A percentile compares a stretch with the other conserved stretches of the same genome.
phyloP scores from a whole-genome alignment of 202 grass and related monocot genomes.

The Panicum hallii region DNA sequence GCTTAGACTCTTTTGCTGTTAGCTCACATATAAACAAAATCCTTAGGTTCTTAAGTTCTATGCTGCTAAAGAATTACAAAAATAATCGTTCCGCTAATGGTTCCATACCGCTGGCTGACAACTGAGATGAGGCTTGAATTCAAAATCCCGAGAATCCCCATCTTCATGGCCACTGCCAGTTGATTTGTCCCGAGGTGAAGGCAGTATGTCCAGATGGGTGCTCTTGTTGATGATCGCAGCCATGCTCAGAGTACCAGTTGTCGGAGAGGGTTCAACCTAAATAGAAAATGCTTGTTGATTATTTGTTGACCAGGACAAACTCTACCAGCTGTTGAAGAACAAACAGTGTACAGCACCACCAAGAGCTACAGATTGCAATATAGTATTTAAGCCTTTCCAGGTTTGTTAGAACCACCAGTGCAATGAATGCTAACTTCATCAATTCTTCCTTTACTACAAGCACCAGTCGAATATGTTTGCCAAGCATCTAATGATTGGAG shows the following conservation, averaged over 20 bases:
- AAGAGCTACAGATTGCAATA: neutral
- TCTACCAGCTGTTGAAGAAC: constrained; percentile 1
- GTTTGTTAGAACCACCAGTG: constrained; percentile 16
- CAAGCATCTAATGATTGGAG: constrained; percentile 23
- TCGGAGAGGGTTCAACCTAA: constrained; percentile 94
- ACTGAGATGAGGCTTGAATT: constrained; percentile 79
- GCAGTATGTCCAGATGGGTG: constrained; percentile 45
- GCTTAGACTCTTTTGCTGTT: neutral
- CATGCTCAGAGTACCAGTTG: constrained; percentile 85
- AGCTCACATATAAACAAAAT: constrained; percentile 10
- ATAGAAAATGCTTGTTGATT: constrained; percentile 44
- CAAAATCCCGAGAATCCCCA: constrained; percentile 69
- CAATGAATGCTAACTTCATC: constrained; percentile 2
- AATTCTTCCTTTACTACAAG: neutral
- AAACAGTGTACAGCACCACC: neutral
- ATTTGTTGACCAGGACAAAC: constrained; percentile 27
- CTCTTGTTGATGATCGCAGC: constrained; percentile 68
- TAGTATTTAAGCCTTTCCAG: constrained; percentile 4
- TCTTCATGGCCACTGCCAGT: constrained; percentile 45
- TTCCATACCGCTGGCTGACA: constrained; percentile 54
- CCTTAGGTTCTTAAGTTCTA: neutral
- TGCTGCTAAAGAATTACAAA: constrained; percentile 10
- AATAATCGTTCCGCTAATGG: constrained; percentile 35
- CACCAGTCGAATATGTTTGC: constrained; percentile 23
- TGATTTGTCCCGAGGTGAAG: constrained; percentile 69